Evolutionary conservation across 139 green algal genomes (phyloP).

Genomic region (Coelastrella sp.): DNA sequence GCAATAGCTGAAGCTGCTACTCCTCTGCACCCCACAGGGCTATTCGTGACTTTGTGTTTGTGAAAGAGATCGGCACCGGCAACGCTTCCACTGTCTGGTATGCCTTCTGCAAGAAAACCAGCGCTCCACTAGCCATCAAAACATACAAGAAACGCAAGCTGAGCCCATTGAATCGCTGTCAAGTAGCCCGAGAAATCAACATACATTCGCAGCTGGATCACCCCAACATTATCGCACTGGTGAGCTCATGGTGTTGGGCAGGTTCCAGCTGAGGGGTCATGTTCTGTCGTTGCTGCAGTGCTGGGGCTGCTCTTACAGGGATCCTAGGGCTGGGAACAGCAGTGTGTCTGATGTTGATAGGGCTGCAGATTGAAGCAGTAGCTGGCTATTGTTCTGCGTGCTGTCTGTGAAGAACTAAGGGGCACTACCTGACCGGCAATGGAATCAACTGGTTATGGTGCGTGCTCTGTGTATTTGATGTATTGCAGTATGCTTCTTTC

Average conservation of each 20-base stretch:
- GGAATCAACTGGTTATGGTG: no score
- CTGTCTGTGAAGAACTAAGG: no score
- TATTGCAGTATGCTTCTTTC: slow-evolving; percentile 83
- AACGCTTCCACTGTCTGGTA: slow-evolving; percentile 78
- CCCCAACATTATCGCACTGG: slow-evolving; percentile 76
- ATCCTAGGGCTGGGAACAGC: no score
- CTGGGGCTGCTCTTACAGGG: no score
- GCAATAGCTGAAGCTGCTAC: background rate
- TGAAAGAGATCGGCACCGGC: slow-evolving; percentile 81
- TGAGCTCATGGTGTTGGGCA: slow-evolving; percentile 24
- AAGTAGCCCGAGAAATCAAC: slow-evolving; percentile 81
- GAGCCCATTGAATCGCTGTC: slow-evolving; percentile 73
- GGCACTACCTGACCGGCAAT: background rate
- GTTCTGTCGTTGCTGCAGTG: no score
- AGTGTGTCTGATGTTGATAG: background rate
- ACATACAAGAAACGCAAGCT: slow-evolving; percentile 81
- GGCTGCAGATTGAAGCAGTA: background rate
- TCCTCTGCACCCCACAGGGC: slow-evolving; percentile 52
- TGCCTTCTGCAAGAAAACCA: slow-evolving; percentile 64
- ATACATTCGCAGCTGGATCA: slow-evolving; percentile 83
- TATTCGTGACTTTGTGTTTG: slow-evolving; percentile 76
- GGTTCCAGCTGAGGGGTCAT: no score
- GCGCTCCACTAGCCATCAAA: slow-evolving; percentile 75
- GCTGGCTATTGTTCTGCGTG: background rate
- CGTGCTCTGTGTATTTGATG: background rate